Percentiles rank a stretch among this genome's conserved stretches.
These are phyloP conservation scores for Pilaira anomala DNA, from an alignment of 192 early-diverging fungal species.

Conservation along the genomic window DNA sequence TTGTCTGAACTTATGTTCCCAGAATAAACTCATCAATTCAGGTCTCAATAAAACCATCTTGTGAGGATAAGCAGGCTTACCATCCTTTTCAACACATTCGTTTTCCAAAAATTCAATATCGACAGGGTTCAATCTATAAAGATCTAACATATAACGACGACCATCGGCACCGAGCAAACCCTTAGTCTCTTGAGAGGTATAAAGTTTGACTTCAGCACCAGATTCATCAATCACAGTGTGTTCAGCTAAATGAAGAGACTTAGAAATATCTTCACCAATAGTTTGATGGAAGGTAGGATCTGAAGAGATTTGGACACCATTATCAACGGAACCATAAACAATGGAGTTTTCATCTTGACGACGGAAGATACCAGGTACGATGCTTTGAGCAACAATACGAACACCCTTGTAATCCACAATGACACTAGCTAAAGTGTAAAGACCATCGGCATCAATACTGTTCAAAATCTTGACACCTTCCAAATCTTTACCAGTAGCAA, in stretches of 20 bases:
- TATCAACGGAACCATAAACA: conserved; percentile 90
- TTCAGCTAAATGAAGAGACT: conserved; percentile 73
- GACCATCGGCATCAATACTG: conserved; percentile 70
- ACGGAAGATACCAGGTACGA: conserved; percentile 86
- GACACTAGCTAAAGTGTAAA: conserved; percentile 86
- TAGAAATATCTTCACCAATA: conserved; percentile 62
- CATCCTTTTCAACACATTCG: conserved; percentile 56
- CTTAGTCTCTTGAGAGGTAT: conserved; percentile 87
- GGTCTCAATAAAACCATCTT: conserved; percentile 78
- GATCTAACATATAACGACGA: conserved; percentile 88
- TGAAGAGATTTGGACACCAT: conserved; percentile 67
- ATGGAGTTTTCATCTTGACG: conserved; percentile 72
- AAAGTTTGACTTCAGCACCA: conserved; percentile 61
- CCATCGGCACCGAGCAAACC: conserved; percentile 90
- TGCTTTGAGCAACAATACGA: conserved; percentile 89
- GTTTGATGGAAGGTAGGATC: conserved; percentile 76
- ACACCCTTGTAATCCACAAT: conserved; percentile 91
- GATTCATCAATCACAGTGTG: conserved; percentile 74
- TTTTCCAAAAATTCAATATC: conserved; percentile 87
- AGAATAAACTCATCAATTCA: conserved; percentile 83
- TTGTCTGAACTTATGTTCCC: conserved; percentile 71
- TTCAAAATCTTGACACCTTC: conserved; percentile 80
- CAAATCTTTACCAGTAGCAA: conserved; percentile 92
- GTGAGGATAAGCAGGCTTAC: conserved; percentile 78
- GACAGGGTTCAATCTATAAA: conserved; percentile 87